Conservation (phyloP, 2,329 filamentous ascomycete species). For the Microcyclospora tardicrescens region DNA sequence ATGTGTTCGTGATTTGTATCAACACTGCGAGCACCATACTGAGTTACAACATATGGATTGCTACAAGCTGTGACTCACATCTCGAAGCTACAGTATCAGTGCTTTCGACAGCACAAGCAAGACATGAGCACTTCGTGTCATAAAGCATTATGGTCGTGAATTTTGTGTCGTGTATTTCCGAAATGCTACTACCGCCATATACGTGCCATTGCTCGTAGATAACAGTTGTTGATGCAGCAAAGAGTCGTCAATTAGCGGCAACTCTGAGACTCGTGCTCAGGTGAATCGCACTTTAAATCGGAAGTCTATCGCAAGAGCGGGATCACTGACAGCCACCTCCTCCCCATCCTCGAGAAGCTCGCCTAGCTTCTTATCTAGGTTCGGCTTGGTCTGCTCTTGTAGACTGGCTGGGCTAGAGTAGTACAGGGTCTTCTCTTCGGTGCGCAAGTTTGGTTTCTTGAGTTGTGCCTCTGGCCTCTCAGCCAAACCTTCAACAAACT, state of each 20-base stretch:
- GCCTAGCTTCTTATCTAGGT: constrained; percentile 62
- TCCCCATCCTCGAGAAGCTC: constrained; percentile 72
- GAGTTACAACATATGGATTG: too few relatives aligned
- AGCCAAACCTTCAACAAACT: constrained; percentile 74
- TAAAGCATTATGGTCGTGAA: too few relatives aligned
- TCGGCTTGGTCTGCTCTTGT: constrained; percentile 71
- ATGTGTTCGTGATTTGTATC: too few relatives aligned
- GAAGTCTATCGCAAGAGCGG: constrained; percentile 67
- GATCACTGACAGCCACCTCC: constrained; percentile 83
- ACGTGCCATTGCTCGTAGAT: too few relatives aligned
- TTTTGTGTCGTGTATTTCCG: too few relatives aligned
- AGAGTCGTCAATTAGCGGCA: not conserved
- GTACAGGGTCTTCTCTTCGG: constrained; percentile 73
- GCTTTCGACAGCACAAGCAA: too few relatives aligned
- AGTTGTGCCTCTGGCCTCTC: constrained; percentile 79
- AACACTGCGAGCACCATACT: too few relatives aligned
- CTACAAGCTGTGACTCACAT: too few relatives aligned
- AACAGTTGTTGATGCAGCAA: too few relatives aligned
- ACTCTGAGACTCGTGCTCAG: not conserved
- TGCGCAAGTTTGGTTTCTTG: constrained; percentile 80
- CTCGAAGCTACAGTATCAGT: too few relatives aligned
- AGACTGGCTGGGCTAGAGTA: constrained; percentile 73
- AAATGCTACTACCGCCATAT: too few relatives aligned
- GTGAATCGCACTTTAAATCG: constrained; percentile 39
- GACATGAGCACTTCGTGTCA: too few relatives aligned